Evolutionary conservation across 345 rosid species (phyloP).

Genomic region (Hevea brasiliensis): DNA sequence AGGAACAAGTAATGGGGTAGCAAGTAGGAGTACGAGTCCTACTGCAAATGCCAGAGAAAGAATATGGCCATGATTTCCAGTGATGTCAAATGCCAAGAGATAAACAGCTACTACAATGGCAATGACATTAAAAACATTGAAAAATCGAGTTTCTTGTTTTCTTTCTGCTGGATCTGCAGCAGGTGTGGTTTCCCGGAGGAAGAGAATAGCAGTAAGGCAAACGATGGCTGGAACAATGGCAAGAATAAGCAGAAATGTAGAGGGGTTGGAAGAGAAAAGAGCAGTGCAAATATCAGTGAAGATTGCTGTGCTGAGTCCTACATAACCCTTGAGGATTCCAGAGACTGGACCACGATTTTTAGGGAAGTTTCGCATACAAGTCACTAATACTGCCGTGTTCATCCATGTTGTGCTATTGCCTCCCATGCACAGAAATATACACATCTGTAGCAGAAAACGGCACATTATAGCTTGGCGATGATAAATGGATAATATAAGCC

Average conservation of each 20-base stretch:
- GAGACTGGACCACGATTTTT: slow-evolving; percentile 59
- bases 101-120: slow-evolving; percentile 49
- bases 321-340: slow-evolving; percentile 61
- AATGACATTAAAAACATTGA: slow-evolving; percentile 46
- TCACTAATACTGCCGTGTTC: slow-evolving; percentile 67
- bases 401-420: slow-evolving; percentile 72
- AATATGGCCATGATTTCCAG: slow-evolving; percentile 40
- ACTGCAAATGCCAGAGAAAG: slow-evolving; percentile 46
- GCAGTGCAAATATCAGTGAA: slow-evolving; percentile 58
- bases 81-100: slow-evolving; percentile 49
- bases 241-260: slow-evolving; percentile 50
- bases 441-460: slow-evolving; percentile 41
- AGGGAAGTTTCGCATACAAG: slow-evolving; percentile 62
- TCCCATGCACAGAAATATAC: slow-evolving; percentile 58
- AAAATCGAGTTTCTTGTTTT: slow-evolving; percentile 35
- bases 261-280: slow-evolving; percentile 48
- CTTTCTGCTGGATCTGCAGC: slow-evolving; percentile 26
- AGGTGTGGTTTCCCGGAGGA: slow-evolving; percentile 46
- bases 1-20: slow-evolving; percentile 48
- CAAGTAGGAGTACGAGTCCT: slow-evolving; percentile 43
- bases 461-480: not conserved
- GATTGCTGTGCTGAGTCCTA: slow-evolving; percentile 64
- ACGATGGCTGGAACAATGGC: slow-evolving; percentile 51
- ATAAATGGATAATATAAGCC: too few species aligned
- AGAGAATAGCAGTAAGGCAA: slow-evolving; percentile 47